phyloP scores from a whole-genome alignment of 2,329 filamentous ascomycete species.

The Pseudocercospora eumusae region DNA sequence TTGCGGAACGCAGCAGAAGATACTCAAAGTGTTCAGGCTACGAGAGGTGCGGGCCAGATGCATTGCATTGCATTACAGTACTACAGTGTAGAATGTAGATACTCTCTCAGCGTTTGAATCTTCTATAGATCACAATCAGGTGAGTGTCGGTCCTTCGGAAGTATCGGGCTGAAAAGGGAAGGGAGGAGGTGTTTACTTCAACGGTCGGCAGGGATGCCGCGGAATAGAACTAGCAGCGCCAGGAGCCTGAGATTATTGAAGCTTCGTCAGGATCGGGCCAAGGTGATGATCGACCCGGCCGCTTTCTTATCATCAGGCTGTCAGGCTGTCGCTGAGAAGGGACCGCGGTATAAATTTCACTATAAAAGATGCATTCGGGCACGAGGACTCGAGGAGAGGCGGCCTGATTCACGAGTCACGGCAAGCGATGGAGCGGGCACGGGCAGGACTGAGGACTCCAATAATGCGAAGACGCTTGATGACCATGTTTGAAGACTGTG shows the following conservation, averaged over 20 bases:
- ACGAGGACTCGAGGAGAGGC: not conserved
- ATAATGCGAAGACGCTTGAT: no score
- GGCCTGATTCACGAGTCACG: not conserved
- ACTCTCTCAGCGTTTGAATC: not conserved
- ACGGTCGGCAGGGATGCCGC: not conserved
- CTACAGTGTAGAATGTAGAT: no score
- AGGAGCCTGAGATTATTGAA: not conserved
- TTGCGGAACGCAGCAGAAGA: not conserved
- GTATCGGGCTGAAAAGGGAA: not conserved
- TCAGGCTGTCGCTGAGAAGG: not conserved
- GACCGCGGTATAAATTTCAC: not conserved
- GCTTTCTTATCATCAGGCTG: not conserved
- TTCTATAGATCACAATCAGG: not conserved
- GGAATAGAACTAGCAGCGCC: not conserved
- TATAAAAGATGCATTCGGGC: not conserved
- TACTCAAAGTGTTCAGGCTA: not conserved
- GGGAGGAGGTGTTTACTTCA: not conserved
- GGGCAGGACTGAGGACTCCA: no score
- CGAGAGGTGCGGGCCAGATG: not conserved
- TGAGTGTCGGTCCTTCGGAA: conserved; percentile 4
- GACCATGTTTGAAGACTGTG: no score
- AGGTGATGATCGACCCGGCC: not conserved
- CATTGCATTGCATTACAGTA: no score
- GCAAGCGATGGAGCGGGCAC: not conserved
- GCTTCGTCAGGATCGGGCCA: no score